phyloP scores from a whole-genome alignment of 2,329 filamentous ascomycete genomes.

The Tolypocladium ophioglossoides region DNA sequence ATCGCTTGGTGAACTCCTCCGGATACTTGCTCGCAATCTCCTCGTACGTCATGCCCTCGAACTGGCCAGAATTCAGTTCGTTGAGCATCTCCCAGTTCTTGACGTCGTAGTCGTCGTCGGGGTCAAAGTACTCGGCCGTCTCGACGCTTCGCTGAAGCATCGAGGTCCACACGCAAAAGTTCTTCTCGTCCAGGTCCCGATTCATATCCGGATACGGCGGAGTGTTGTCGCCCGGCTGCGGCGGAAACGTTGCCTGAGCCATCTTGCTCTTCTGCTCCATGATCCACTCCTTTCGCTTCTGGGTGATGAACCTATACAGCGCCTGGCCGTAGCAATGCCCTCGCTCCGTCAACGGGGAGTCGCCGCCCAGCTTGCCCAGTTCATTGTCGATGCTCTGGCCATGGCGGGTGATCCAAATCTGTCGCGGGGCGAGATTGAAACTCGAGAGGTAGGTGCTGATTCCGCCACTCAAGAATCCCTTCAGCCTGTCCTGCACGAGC shows the following conservation, averaged over 20 bases:
- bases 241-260: constrained; percentile 73
- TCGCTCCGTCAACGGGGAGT: constrained; percentile 73
- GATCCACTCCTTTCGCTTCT: constrained; percentile 73
- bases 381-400: constrained; percentile 86
- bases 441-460: constrained; percentile 93
- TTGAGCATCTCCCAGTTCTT: constrained; percentile 99
- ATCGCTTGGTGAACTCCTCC: constrained; percentile 72
- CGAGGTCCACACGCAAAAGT: constrained; percentile 96
- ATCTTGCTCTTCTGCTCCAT: constrained; percentile 70
- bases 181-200: constrained; percentile 63
- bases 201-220: constrained; percentile 85
- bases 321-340: constrained; percentile 71
- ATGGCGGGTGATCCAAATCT: constrained; percentile 97
- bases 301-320: constrained; percentile 73
- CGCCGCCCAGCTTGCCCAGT: constrained; percentile 79
- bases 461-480: constrained; percentile 83
- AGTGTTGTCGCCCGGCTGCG: constrained; percentile 79
- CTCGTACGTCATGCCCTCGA: constrained; percentile 91
- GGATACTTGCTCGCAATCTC: constrained; percentile 73
- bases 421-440: constrained; percentile 88
- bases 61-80: constrained; percentile 84
- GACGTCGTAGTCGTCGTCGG: constrained; percentile 86
- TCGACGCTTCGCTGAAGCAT: constrained; percentile 89
- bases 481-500: constrained; percentile 79
- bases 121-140: constrained; percentile 79